These are phyloP conservation scores for Phialophora tarda DNA, from an alignment of 2,329 filamentous ascomycete species.

Conservation along the genomic window DNA sequence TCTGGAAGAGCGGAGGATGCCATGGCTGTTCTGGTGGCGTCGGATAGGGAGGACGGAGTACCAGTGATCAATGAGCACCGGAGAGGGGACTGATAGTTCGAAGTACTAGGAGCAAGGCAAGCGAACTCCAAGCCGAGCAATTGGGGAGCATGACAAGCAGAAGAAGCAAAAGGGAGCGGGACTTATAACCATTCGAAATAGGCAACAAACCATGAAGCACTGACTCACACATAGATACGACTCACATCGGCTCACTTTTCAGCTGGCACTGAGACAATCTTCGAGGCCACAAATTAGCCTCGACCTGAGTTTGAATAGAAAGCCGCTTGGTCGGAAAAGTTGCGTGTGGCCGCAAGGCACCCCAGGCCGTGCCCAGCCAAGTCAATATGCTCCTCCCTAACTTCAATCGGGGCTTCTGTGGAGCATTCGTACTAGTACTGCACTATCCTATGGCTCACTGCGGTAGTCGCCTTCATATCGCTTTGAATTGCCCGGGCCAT, in stretches of 20 bases:
- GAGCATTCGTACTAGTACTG: not conserved
- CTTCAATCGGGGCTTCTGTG: not conserved
- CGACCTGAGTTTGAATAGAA: not conserved
- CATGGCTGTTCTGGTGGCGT: conserved; percentile 16
- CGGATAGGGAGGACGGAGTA: not conserved
- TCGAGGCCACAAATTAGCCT: conserved; percentile 1
- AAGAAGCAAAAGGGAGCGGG: not conserved
- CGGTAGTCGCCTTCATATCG: not conserved
- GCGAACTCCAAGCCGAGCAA: not conserved
- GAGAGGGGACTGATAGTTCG: not conserved
- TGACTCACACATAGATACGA: conserved; percentile 10
- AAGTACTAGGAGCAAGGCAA: not conserved
- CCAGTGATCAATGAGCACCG: not conserved
- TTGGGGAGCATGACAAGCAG: not conserved
- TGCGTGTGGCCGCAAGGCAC: not conserved
- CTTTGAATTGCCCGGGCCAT: not conserved
- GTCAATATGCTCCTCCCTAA: too few species aligned
- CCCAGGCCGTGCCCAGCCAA: not conserved
- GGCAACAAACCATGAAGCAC: not conserved
- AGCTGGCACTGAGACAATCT: not conserved
- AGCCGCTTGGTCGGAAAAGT: not conserved
- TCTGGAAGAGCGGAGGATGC: conserved; percentile 53
- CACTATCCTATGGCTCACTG: too few species aligned
- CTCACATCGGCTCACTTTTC: conserved; percentile 8
- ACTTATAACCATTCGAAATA: conserved; percentile 12